Percentiles rank a stretch among this genome's conserved stretches.
These are phyloP conservation scores for Diaporthe capsici DNA, from an alignment of 2,329 filamentous ascomycete genomes.

Conservation along the genomic window DNA sequence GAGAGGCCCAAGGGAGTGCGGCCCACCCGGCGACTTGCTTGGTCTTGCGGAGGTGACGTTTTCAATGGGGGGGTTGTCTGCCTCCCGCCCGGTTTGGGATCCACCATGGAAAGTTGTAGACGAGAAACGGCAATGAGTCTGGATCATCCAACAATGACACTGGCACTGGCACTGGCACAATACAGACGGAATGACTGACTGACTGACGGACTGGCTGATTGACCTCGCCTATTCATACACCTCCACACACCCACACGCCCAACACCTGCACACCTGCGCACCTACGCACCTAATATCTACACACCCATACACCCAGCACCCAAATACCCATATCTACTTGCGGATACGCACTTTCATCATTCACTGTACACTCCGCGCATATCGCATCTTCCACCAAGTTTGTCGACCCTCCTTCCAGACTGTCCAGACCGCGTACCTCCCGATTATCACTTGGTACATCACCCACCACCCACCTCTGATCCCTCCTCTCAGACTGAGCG, in stretches of 20 bases:
- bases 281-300: no score
- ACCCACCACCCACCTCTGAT: background rate
- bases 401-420: background rate
- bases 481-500: background rate
- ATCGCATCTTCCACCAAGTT: slow-evolving; percentile 13
- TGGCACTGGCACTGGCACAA: background rate
- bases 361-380: background rate
- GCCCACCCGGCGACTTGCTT: slow-evolving; percentile 24
- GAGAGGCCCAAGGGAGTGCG: background rate
- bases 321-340: no score
- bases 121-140: slow-evolving; percentile 14
- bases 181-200: background rate
- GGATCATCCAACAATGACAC: slow-evolving; percentile 7
- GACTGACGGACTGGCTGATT: no score
- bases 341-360: slow-evolving; percentile 13
- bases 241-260: no score
- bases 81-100: slow-evolving; percentile 13
- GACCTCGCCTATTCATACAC: no score
- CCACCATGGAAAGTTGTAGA: slow-evolving; percentile 22
- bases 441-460: background rate
- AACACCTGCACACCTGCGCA: no score
- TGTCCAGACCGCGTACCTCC: background rate
- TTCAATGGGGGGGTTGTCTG: slow-evolving; percentile 14
- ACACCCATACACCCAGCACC: no score
- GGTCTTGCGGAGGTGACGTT: slow-evolving; percentile 32